phyloP scores from a whole-genome alignment of 352 stramenopile species.

The Globisporangium splendens region DNA sequence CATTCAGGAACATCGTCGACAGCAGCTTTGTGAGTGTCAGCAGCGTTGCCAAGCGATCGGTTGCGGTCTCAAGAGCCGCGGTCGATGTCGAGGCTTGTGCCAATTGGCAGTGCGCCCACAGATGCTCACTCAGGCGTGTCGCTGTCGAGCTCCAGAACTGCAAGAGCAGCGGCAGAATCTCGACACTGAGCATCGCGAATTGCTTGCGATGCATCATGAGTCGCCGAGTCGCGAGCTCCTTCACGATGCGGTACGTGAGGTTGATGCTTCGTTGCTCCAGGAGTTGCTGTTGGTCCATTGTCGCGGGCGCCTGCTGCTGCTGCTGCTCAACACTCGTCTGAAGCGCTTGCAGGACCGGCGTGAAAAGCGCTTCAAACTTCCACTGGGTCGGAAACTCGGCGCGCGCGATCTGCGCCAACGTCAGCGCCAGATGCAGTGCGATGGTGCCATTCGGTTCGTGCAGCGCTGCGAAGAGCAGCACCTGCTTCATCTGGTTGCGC shows the following conservation, averaged over 20 bases:
- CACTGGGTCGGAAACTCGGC: conserved; percentile 73
- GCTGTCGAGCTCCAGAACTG: conserved; percentile 52
- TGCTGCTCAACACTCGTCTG: conserved; percentile 17
- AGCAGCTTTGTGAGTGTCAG: conserved; percentile 64
- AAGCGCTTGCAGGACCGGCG: conserved; percentile 48
- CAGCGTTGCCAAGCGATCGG: conserved; percentile 33
- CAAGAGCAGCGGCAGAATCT: conserved; percentile 54
- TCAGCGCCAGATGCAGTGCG: conserved; percentile 61
- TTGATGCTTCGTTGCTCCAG: conserved; percentile 43
- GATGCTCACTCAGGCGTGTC: conserved; percentile 26
- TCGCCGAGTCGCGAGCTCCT: conserved; percentile 72
- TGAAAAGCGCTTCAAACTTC: conserved; percentile 63
- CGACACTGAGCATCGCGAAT: conserved; percentile 66
- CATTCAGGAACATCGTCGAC: conserved; percentile 63
- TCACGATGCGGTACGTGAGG: conserved; percentile 70
- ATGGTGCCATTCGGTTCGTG: conserved; percentile 54
- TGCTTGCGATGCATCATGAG: conserved; percentile 82
- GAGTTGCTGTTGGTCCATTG: conserved; percentile 11
- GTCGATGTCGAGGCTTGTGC: conserved; percentile 8
- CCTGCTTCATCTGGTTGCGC: conserved; percentile 35
- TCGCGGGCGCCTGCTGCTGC: conserved; percentile 5
- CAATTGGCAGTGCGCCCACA: conserved; percentile 23
- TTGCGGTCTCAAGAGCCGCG: conserved; percentile 9
- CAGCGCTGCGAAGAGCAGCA: conserved; percentile 63
- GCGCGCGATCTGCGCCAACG: conserved; percentile 65